Evolutionary conservation across 768 basidiomycete genomes (phyloP), one percentile per base, ranked within the genome.

Genomic region (Suillus hirtellus): DNA sequence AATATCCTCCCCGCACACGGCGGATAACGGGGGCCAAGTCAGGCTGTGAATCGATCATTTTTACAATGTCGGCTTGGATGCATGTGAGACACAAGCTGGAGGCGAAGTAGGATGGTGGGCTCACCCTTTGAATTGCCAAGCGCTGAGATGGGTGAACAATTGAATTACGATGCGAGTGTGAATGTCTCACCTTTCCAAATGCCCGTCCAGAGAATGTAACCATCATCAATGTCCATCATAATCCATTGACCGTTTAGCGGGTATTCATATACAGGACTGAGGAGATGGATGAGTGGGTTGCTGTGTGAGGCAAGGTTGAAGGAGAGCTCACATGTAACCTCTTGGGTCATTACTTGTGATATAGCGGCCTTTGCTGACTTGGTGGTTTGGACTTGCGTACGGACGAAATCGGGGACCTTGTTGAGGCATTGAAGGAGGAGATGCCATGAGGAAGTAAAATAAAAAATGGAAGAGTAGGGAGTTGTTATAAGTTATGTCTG

Each of bases 191-290:
- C 93, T 82, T 95, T 95, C 93, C 93, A 95, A 60, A 95, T 95
- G 11, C 92, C 91, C 1, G 94, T 95, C 93, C 93, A 95, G 19
- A 94, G 80, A 63, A 95, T 89, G 73, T 93, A 95, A 3, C 93
- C 93, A 72, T 94, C 93, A 73, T 95, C 93, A 71, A 92, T 90
- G 78, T 95, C 93, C 86, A 95, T 93, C 93, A 95, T 95, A 70
- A 95, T 92, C 90, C 92, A 93, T 71, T 95, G 92, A 24, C 89
- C 90, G 66, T 93, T 92, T 62, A 95, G 80, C 1, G 91, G 92
- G 69, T 94, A 95, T 73, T 95, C 93, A 70, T 91, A 95, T 12
- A 95, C 93, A 14, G 92, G 92, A 61, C 93, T 82, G 6, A 14
- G 21, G 21, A 21, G 68, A 49, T 66, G 68, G 66, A 31, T 31